Conservation (phyloP, 352 stramenopile species). For the Phytophthora pinifolia region DNA sequence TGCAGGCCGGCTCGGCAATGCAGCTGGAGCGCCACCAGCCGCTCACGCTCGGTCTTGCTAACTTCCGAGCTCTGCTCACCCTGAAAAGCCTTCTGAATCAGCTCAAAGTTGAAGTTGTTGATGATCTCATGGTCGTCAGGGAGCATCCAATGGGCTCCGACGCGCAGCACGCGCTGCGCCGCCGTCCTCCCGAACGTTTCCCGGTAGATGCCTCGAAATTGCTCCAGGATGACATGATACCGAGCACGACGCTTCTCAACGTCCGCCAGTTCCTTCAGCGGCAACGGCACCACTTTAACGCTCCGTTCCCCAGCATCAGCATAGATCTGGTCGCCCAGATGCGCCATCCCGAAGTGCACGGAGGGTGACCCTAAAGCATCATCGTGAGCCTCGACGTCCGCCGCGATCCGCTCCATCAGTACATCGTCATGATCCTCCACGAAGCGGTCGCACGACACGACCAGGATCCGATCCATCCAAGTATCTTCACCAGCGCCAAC, state of each 20-base stretch:
- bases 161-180: slow-evolving; percentile 53
- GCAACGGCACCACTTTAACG: slow-evolving; percentile 29
- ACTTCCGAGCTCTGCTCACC: not conserved
- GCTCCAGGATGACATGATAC: slow-evolving; percentile 24
- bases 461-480: slow-evolving; percentile 32
- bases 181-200: slow-evolving; percentile 46
- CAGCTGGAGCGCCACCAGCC: slow-evolving; percentile 37
- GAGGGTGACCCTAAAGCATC: slow-evolving; percentile 17
- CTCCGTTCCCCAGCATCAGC: slow-evolving; percentile 40
- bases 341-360: slow-evolving; percentile 54
- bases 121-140: slow-evolving; percentile 78
- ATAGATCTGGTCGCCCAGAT: slow-evolving; percentile 65
- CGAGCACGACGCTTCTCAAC: not conserved
- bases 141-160: slow-evolving; percentile 77
- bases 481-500: not conserved
- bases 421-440: slow-evolving; percentile 58
- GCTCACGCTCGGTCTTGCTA: slow-evolving; percentile 18
- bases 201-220: slow-evolving; percentile 65
- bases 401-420: slow-evolving; percentile 39
- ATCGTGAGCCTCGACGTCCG: slow-evolving; percentile 42
- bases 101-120: slow-evolving; percentile 71
- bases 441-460: slow-evolving; percentile 63
- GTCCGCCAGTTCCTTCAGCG: slow-evolving; percentile 29
- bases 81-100: slow-evolving; percentile 36
- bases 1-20: slow-evolving; percentile 63